Conservation (phyloP, 495 filamentous ascomycete species). For the Aspergillus bertholletiae region DNA sequence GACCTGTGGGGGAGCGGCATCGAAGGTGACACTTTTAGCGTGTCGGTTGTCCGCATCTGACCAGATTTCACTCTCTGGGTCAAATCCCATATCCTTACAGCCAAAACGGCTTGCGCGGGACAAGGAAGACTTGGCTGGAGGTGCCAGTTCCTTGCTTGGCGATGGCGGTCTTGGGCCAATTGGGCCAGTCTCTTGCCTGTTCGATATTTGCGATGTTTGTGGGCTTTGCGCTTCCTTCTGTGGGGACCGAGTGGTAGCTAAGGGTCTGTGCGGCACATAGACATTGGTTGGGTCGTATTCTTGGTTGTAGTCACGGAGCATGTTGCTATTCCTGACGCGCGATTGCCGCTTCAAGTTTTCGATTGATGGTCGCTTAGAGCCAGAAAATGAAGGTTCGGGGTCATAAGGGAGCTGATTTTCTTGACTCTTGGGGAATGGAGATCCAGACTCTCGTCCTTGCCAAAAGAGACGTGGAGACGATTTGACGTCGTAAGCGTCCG, state of each 20-base stretch:
- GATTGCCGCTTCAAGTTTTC: conserved; percentile 91
- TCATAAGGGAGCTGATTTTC: conserved; percentile 66
- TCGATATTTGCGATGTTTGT: conserved; percentile 4
- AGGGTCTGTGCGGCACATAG: conserved; percentile 71
- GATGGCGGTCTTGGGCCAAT: conserved; percentile 48
- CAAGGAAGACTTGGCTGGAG: conserved; percentile 84
- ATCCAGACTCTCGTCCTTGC: conserved; percentile 68
- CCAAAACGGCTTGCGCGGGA: conserved; percentile 67
- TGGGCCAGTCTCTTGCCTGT: conserved; percentile 18
- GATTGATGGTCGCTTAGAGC: conserved; percentile 77
- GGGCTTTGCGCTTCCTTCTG: conserved; percentile 40
- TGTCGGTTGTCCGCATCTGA: conserved; percentile 73
- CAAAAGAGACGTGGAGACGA: conserved; percentile 80
- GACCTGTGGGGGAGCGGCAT: conserved; percentile 86
- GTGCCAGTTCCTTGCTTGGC: conserved; percentile 69
- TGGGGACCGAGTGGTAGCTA: conserved; percentile 58
- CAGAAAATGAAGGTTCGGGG: conserved; percentile 59
- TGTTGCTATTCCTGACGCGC: conserved; percentile 93
- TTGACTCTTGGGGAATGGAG: conserved; percentile 56
- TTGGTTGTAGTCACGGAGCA: conserved; percentile 84
- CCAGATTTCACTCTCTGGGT: conserved; percentile 68
- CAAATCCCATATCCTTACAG: conserved; percentile 55
- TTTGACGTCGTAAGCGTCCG: conserved; percentile 66
- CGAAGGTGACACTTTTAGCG: conserved; percentile 94
- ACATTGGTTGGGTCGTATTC: conserved; percentile 84